Evolutionary conservation across 225 moss, liverwort and hornwort genomes (phyloP), one percentile per base, ranked within the genome.

Genomic region (Rhytidiadelphus loreus): DNA sequence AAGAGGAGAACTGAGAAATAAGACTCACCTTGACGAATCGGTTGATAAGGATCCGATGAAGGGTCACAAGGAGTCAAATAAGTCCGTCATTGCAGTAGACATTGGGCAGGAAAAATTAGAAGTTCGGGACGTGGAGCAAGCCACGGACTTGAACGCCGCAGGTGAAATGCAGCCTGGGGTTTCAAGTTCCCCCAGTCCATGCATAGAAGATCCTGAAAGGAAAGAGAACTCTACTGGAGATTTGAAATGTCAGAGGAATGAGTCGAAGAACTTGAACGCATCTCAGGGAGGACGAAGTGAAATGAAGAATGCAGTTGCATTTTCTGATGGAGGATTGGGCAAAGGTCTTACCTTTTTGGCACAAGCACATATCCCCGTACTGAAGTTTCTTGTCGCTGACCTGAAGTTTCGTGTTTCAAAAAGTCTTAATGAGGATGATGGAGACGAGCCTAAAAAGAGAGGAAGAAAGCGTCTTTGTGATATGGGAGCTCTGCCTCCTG

Each of bases 401-500:
- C 68, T 98, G 55, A 95, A 95, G 75, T 92, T 93, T 20, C 95
- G 96, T 65, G 85, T 98, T 52, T 91, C 93, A 69, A 95, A 92
- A 75, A 90, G 91, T 62, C 89, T 93, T 82, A 93, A 89, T 71
- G 92, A 91, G 77, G 94, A 92, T 68, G 95, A 95, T 59, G 89
- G 89, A 64, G 96, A 97, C 66, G 97, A 98, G 86, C 95, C 95
- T 14, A 98, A 95, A 75, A 97, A 97, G 86, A 95, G 97, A 90
- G 95, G 97, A 84, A 90, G 95, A 77, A 97, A 95, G 85, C 92
- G 95, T 50, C 86, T 97, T 85, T 91, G 94, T 86, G 96, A 97
- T 80, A 93, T 93, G 44, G 95, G 93, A 68, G 83, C 93, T 46
- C 83, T 92, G 83, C 92, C 93, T 80, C 93, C 94, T 85, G 92